These are phyloP conservation scores for Eimeria necatrix DNA, from an alignment of 169 alveolate species.

Conservation along the genomic window DNA sequence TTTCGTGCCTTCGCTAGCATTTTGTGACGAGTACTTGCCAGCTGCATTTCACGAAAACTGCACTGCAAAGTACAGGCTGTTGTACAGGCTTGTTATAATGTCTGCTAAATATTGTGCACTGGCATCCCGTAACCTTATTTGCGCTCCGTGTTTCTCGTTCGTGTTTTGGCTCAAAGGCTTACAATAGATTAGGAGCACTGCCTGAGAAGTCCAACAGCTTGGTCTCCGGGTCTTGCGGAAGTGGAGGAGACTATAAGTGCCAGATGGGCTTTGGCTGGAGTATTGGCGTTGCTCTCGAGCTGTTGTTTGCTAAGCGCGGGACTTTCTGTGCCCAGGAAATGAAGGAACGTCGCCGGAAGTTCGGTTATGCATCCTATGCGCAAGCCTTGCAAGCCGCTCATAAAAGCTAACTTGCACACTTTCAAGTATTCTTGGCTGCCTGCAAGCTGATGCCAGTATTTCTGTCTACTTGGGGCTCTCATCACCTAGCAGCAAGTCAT, in stretches of 20 bases:
- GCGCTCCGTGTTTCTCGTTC: no score
- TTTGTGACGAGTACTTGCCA: no score
- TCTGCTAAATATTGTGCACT: no score
- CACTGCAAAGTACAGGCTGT: no score
- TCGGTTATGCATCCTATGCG: constrained; percentile 40
- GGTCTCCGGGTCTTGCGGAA: constrained; percentile 81
- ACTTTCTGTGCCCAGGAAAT: constrained; percentile 1
- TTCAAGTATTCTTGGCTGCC: no score
- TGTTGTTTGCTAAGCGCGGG: constrained; percentile 24
- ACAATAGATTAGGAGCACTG: constrained; percentile 65
- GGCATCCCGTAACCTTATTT: no score
- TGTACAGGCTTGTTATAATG: no score
- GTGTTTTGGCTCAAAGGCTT: constrained; percentile 40
- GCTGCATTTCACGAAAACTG: no score
- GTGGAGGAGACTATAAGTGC: constrained; percentile 83
- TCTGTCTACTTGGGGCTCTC: no score
- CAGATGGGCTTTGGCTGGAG: constrained; percentile 86
- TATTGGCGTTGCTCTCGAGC: constrained; percentile 83
- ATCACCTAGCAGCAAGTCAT: no score
- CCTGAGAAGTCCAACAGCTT: constrained; percentile 81
- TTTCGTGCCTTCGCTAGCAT: background rate
- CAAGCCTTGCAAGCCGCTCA: constrained; percentile 35
- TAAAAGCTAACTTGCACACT: background rate
- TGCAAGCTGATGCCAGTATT: no score
- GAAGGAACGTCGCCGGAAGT: constrained; percentile 30